phyloP scores from a whole-genome alignment of 2,329 filamentous ascomycete species.

The Stemphylium vesicarium region DNA sequence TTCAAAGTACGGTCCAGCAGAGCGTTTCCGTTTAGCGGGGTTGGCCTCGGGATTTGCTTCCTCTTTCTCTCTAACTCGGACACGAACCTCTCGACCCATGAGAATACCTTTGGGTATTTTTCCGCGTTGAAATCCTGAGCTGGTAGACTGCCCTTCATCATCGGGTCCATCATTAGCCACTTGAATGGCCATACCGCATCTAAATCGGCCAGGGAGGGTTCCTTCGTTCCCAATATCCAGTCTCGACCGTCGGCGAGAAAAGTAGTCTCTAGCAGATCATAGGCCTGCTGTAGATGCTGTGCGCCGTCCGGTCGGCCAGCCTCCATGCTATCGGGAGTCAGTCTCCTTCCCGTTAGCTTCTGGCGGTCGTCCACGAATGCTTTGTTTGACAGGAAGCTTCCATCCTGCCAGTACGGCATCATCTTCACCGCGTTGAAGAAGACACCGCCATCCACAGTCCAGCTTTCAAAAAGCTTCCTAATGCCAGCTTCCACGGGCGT shows the following conservation, averaged over 20 bases:
- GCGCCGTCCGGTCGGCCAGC: conserved; percentile 62
- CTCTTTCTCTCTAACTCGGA: conserved; percentile 54
- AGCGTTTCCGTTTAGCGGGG: conserved; percentile 31
- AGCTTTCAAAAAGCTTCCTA: conserved; percentile 62
- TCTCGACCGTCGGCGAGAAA: conserved; percentile 69
- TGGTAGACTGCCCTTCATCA: conserved; percentile 61
- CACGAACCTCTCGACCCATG: conserved; percentile 70
- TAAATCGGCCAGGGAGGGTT: conserved; percentile 69
- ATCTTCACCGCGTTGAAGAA: conserved; percentile 62
- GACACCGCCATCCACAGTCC: conserved; percentile 63
- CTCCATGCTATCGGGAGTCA: conserved; percentile 49
- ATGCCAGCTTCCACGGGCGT: conserved; percentile 53
- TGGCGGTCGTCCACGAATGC: conserved; percentile 66
- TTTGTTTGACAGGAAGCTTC: conserved; percentile 61
- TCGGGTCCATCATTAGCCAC: conserved; percentile 61
- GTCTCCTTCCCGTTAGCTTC: conserved; percentile 53
- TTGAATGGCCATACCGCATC: conserved; percentile 72
- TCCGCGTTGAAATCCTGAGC: conserved; percentile 58
- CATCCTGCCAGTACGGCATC: conserved; percentile 64
- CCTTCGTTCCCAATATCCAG: conserved; percentile 65
- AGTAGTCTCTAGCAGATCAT: conserved; percentile 66
- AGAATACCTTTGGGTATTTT: conserved; percentile 66
- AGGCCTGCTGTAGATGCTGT: conserved; percentile 59
- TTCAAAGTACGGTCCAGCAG: conserved; percentile 54
- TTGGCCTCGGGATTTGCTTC: conserved; percentile 50